Evolutionary conservation across 345 rosid species (phyloP).

Genomic region (Lenwebbia sp.): DNA sequence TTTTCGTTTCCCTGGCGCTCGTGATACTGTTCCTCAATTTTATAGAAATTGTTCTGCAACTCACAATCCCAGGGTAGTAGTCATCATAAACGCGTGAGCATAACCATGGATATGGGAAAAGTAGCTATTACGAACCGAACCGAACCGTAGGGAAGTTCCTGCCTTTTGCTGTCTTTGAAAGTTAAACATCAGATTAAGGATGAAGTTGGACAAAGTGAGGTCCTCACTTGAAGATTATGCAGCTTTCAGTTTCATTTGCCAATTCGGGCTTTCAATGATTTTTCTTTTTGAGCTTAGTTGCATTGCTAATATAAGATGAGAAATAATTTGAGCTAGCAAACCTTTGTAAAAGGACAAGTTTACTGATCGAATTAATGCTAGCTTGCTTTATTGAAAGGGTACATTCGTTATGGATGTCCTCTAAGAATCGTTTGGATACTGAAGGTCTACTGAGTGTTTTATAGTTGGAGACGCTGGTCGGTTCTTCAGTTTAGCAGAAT

Average conservation of each 20-base stretch:
- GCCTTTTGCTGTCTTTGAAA: background rate
- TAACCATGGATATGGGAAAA: background rate
- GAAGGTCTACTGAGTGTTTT: background rate
- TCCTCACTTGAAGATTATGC: background rate
- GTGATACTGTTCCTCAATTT: background rate
- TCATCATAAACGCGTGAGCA: background rate
- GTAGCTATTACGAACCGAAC: background rate
- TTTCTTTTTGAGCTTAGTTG: background rate
- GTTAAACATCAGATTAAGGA: background rate
- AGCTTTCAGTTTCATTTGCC: background rate
- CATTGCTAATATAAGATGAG: background rate
- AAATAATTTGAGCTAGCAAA: background rate
- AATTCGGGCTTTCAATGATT: background rate
- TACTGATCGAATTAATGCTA: background rate
- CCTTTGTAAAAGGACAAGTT: background rate
- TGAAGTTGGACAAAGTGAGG: background rate
- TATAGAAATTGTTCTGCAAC: background rate
- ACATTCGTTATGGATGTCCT: background rate
- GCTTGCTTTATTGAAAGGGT: background rate
- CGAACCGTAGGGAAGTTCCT: background rate
- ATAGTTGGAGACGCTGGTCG: background rate
- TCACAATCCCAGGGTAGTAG: background rate
- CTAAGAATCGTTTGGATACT: background rate
- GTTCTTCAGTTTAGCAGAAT: background rate
- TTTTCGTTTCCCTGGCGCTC: background rate